Percentiles rank a stretch among this genome's conserved stretches.
These are phyloP conservation scores for Hymenoscyphus linearis DNA, from an alignment of 2,329 filamentous ascomycete genomes.

Conservation along the genomic window DNA sequence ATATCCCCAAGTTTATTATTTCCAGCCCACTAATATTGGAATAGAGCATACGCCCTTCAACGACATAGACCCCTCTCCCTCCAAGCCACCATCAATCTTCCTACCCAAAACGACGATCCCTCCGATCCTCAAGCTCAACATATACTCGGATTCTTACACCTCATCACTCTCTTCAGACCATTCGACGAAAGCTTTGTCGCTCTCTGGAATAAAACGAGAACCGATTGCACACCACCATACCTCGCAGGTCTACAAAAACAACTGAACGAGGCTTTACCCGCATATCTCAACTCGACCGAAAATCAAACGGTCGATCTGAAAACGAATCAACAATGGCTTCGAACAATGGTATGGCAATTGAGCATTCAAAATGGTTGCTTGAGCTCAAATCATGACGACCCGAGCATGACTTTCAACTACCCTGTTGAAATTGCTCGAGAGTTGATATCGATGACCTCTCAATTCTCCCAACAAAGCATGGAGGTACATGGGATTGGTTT, in stretches of 20 bases:
- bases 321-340: conserved; percentile 60
- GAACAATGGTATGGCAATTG: conserved; percentile 59
- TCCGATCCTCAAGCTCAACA: conserved; percentile 49
- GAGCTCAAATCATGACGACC: conserved; percentile 43
- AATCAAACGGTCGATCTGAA: conserved; percentile 50
- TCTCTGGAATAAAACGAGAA: conserved; percentile 61
- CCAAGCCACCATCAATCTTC: conserved; percentile 62
- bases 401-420: conserved; percentile 56
- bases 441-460: conserved; percentile 58
- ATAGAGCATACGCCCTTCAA: conserved; percentile 64
- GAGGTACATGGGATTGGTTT: conserved; percentile 71
- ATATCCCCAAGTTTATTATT: not conserved
- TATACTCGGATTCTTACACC: conserved; percentile 51
- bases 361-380: conserved; percentile 49
- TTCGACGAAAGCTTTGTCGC: conserved; percentile 61
- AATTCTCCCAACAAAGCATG: conserved; percentile 67
- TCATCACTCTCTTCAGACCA: conserved; percentile 58
- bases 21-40: conserved; percentile 10
- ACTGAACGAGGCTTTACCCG: conserved; percentile 49
- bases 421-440: conserved; percentile 59
- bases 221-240: conserved; percentile 52
- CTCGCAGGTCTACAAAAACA: conserved; percentile 57
- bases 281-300: conserved; percentile 46
- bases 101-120: conserved; percentile 55
- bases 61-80: conserved; percentile 65